phyloP scores from a whole-genome alignment of 1,284 basidiomycete genomes.

The Boletus hoseneyae region DNA sequence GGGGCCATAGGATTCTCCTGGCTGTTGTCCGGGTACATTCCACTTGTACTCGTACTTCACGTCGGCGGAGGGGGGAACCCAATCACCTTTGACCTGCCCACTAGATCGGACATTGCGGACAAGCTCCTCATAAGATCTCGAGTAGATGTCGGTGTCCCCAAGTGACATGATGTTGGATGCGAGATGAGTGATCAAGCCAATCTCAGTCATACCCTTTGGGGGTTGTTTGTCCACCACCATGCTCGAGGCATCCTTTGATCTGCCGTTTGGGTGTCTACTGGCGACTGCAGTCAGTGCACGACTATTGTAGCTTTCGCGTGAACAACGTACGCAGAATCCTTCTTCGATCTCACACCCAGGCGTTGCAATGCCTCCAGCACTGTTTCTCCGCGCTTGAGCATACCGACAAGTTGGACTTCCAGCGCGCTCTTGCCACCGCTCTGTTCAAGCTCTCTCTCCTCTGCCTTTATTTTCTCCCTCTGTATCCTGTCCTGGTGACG shows the following conservation, averaged over 20 bases:
- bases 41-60: conserved; percentile 78
- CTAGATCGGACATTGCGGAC: conserved; percentile 70
- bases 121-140: conserved; percentile 78
- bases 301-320: not conserved
- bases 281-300: conserved; percentile 6
- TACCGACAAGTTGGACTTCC: conserved; percentile 64
- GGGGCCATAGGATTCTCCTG: conserved; percentile 67
- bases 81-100: conserved; percentile 62
- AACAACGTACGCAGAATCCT: conserved; percentile 43
- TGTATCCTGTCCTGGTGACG: conserved; percentile 67
- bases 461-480: conserved; percentile 67
- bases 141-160: conserved; percentile 81
- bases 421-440: conserved; percentile 66
- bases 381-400: conserved; percentile 87
- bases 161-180: conserved; percentile 81
- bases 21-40: conserved; percentile 51
- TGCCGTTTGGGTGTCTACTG: conserved; percentile 34
- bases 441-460: conserved; percentile 64
- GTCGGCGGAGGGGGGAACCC: conserved; percentile 76
- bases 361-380: conserved; percentile 89
- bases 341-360: conserved; percentile 72
- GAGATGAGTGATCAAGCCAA: conserved; percentile 76
- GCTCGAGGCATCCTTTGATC: conserved; percentile 35
- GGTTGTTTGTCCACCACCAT: conserved; percentile 48
- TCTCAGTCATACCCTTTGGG: conserved; percentile 47